Percentiles rank a stretch among this genome's conserved stretches.
phyloP scores from a whole-genome alignment of 1,284 basidiomycete species.

The Clitocybe nebularis region DNA sequence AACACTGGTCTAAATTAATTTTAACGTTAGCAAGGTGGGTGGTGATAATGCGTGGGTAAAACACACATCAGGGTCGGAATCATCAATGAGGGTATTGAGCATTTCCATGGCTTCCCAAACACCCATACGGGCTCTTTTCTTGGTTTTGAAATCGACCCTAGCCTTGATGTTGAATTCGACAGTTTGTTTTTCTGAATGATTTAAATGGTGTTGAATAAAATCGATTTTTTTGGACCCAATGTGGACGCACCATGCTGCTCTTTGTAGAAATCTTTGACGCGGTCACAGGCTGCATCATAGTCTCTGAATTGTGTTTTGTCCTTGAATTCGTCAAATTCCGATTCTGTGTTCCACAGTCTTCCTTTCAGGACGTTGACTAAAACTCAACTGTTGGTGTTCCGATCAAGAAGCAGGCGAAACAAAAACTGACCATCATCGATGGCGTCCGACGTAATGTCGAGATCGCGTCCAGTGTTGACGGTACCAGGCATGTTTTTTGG shows the following conservation, averaged over 20 bases:
- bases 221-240: background rate
- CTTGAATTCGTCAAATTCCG: constrained; percentile 70
- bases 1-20: constrained; percentile 52
- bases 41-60: background rate
- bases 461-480: constrained; percentile 21
- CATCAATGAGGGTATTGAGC: constrained; percentile 85
- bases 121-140: constrained; percentile 64
- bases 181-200: constrained; percentile 76
- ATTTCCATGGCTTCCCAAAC: constrained; percentile 91
- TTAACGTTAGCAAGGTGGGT: constrained; percentile 1
- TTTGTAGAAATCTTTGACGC: constrained; percentile 84
- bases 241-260: constrained; percentile 71
- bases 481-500: constrained; percentile 22
- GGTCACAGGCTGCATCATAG: constrained; percentile 76
- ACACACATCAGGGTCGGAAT: constrained; percentile 81
- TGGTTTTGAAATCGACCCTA: constrained; percentile 68
- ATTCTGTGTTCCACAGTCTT: constrained; percentile 54
- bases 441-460: constrained; percentile 24
- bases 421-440: constrained; percentile 22
- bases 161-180: constrained; percentile 79
- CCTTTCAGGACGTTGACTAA: constrained; percentile 67
- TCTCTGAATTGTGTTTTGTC: constrained; percentile 75
- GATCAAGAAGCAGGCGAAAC: background rate
- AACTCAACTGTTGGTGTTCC: background rate
- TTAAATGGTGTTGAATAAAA: background rate